Base-by-base conservation (phyloP, 805 yeast genomes). In the Saccharomycopsis schoenii region DNA sequence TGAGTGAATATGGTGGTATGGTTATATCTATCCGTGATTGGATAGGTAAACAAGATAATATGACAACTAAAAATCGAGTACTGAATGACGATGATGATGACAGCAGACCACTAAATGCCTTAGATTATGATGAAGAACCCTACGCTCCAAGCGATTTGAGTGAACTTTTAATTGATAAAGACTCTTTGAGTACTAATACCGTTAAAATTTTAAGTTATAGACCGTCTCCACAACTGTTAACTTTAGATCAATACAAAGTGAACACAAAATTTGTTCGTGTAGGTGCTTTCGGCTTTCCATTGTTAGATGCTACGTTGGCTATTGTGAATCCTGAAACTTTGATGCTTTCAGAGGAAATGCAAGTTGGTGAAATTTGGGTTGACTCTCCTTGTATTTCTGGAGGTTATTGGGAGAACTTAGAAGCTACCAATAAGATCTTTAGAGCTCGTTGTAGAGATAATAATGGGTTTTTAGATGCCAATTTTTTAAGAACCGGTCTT, bases 321-420 rank as follows among this genome's bases (percentile, higher is more conserved):
- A 83, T 94, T 36, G 98, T 94, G 0, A 91, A 96, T 69, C 98
- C 98, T 0, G 98, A 94, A 63, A 89, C 93, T 62, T 80, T 85
- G 42, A 76, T 85, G 1, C 74, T 94, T 17, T 88, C 89, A 4
- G 83, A 84, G 1, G 85, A 80, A 56, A 82, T 88, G 68, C 89
- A 87, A 64, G 89, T 94, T 15, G 99, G 99, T 34, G 99, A 94
- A 71, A 85, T 94, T 40, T 94, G 98, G 98, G 88, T 94, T n/a
- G 97, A 92, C 68, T 86, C 96, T 52, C 93, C 93, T 1, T 88
- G 96, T 63, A 73, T 94, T 6, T 85, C 96, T 1, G 97, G 96
- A 15, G 97, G 96, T 0, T 89, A 88, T 68, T 90, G 91, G 85
- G 92, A 84, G 1, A 71, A 81, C 19, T 84, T 73, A 29, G 83